Percentiles rank a stretch among this genome's conserved stretches.
Conservation (phyloP, 768 basidiomycete species). For the Clavulina sp. region DNA sequence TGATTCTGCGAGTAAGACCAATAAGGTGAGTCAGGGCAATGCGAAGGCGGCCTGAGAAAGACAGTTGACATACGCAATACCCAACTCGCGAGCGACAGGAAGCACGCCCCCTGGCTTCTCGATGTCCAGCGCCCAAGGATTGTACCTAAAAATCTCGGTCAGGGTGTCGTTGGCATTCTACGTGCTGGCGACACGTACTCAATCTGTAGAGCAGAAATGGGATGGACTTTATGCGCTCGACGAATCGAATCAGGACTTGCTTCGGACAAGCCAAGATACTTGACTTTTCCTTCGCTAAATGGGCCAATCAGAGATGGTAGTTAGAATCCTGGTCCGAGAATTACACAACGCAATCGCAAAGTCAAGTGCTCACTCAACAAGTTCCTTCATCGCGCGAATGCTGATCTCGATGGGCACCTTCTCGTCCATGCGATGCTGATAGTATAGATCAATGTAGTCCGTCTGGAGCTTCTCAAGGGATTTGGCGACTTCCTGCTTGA, state of each 20-base stretch:
- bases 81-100: constrained; percentile 18
- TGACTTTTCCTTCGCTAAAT: constrained; percentile 27
- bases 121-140: constrained; percentile 12
- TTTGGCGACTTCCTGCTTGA: constrained; percentile 7
- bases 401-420: constrained; percentile 14
- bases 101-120: constrained; percentile 5
- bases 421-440: constrained; percentile 13
- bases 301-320: constrained; percentile 12
- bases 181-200: too few relatives aligned
- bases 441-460: constrained; percentile 12
- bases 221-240: constrained; percentile 11
- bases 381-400: constrained; percentile 11
- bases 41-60: neutral
- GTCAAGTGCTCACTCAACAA: constrained; percentile 4
- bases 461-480: constrained; percentile 11
- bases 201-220: constrained; percentile 11
- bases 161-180: too few relatives aligned
- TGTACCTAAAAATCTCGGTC: too few relatives aligned
- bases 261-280: constrained; percentile 38
- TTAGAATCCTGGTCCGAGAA: neutral
- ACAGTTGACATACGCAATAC: constrained; percentile 18
- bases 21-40: neutral
- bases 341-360: neutral
- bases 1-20: constrained; percentile 13
- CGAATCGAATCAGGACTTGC: constrained; percentile 12